Percentiles rank a stretch among this genome's conserved stretches.
Evolutionary conservation across 352 stramenopile species (phyloP).

Genomic region (Phytophthora podocarpi): DNA sequence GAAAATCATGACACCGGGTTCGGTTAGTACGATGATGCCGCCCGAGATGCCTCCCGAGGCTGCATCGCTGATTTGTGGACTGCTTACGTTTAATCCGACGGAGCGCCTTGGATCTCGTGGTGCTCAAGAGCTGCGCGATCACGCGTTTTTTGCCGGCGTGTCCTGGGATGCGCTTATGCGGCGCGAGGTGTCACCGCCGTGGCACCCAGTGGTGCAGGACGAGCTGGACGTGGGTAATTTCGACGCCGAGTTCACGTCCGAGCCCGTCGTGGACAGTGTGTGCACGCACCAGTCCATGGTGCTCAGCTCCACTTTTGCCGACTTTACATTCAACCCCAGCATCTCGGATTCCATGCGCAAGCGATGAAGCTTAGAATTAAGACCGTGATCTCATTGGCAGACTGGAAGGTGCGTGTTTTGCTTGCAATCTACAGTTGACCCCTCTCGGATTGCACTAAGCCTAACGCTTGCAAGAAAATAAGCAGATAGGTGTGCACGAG

Average conservation of each 20-base stretch:
- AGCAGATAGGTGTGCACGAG: constrained; percentile 14
- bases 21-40: constrained; percentile 66
- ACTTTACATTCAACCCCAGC: constrained; percentile 82
- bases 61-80: constrained; percentile 68
- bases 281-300: constrained; percentile 69
- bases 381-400: background rate
- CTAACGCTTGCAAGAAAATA: constrained; percentile 7
- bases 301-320: constrained; percentile 65
- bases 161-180: constrained; percentile 83
- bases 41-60: constrained; percentile 69
- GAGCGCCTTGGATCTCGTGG: constrained; percentile 68
- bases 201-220: constrained; percentile 65
- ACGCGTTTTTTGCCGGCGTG: constrained; percentile 87
- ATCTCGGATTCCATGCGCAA: constrained; percentile 58
- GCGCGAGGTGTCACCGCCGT: constrained; percentile 61
- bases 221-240: constrained; percentile 85
- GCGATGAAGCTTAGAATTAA: constrained; percentile 31
- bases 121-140: constrained; percentile 70
- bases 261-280: constrained; percentile 78
- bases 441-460: constrained; percentile 1
- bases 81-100: constrained; percentile 79
- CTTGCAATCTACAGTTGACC: constrained; percentile 13
- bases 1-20: constrained; percentile 87
- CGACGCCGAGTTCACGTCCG: constrained; percentile 74
- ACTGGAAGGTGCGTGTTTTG: constrained; percentile 4